These are phyloP conservation scores for Polyporus tsugae DNA, from an alignment of 1,284 basidiomycete genomes.

Conservation along the genomic window DNA sequence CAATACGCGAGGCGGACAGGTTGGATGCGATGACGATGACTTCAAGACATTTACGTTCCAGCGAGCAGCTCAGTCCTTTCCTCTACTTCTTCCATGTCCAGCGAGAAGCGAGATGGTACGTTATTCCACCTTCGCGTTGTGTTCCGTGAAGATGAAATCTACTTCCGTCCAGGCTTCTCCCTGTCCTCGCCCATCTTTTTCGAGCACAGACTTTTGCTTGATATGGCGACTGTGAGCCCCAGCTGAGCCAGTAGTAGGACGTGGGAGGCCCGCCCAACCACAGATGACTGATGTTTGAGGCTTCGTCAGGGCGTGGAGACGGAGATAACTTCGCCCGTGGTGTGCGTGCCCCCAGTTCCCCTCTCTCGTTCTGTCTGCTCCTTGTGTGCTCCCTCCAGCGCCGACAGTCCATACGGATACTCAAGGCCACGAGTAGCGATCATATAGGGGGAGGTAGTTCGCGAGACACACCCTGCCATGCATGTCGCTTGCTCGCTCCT, in stretches of 20 bases:
- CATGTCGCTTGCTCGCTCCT: not conserved
- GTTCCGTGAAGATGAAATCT: not conserved
- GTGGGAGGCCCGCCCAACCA: not conserved
- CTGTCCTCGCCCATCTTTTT: not conserved
- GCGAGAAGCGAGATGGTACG: not conserved
- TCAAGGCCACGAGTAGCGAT: not conserved
- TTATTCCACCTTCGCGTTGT: not conserved
- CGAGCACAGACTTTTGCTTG: not conserved
- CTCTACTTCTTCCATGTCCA: not conserved
- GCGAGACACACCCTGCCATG: conserved; percentile 1
- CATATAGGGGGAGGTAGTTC: not conserved
- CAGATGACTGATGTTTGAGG: not conserved
- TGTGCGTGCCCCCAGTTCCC: not conserved
- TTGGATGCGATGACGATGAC: not conserved
- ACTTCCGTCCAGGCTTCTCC: not conserved
- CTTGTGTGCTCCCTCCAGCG: not conserved
- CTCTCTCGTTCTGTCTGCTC: not conserved
- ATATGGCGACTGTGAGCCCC: not conserved
- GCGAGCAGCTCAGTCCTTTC: not conserved
- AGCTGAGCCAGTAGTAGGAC: not conserved
- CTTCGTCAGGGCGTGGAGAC: not conserved
- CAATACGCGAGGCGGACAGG: not conserved
- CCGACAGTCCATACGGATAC: not conserved
- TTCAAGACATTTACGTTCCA: not conserved
- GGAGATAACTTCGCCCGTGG: not conserved